These are phyloP conservation scores for Sequoia sempervirens DNA, from an alignment of 75 land plant species.

Conservation along the genomic window DNA sequence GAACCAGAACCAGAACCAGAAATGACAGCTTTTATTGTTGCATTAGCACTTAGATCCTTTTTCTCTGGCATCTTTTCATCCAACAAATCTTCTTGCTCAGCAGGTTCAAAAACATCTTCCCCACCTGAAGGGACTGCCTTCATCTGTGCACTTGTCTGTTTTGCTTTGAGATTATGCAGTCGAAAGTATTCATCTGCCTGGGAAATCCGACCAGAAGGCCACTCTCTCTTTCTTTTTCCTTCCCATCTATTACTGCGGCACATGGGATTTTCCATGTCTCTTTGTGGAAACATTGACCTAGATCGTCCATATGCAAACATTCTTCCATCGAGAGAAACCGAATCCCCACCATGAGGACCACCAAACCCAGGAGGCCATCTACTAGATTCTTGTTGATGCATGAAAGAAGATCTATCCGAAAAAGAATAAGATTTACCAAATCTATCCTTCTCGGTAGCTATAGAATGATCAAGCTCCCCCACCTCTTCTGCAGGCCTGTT, in stretches of 20 bases:
- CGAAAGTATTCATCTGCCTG: slow-evolving; percentile 18
- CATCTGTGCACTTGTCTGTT: not conserved
- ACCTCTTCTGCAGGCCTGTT: slow-evolving; percentile 11
- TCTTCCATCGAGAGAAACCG: slow-evolving; percentile 9
- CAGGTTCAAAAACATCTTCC: slow-evolving; percentile 12
- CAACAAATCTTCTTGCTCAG: slow-evolving; percentile 6
- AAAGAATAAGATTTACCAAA: slow-evolving; percentile 16
- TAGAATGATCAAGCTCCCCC: slow-evolving; percentile 8
- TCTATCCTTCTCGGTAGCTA: slow-evolving; percentile 7
- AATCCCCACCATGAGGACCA: slow-evolving; percentile 3
- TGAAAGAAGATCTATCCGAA: slow-evolving; percentile 16
- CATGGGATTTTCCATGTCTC: slow-evolving; percentile 1
- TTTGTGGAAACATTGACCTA: slow-evolving; percentile 2
- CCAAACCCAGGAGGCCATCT: slow-evolving; percentile 16
- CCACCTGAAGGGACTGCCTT: slow-evolving; percentile 9
- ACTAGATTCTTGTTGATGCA: slow-evolving; percentile 14
- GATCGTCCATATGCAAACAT: slow-evolving; percentile 3
- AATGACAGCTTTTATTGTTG: not conserved
- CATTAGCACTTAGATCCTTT: slow-evolving; percentile 2
- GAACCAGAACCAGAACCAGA: slow-evolving; percentile 9
- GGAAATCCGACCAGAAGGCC: slow-evolving; percentile 16
- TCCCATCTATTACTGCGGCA: slow-evolving; percentile 4
- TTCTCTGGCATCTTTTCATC: slow-evolving; percentile 9
- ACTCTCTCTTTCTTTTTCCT: slow-evolving; percentile 34
- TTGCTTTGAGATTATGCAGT: slow-evolving; percentile 15